phyloP scores from a whole-genome alignment of 129 eudicot species.

The Flaveria robusta region DNA sequence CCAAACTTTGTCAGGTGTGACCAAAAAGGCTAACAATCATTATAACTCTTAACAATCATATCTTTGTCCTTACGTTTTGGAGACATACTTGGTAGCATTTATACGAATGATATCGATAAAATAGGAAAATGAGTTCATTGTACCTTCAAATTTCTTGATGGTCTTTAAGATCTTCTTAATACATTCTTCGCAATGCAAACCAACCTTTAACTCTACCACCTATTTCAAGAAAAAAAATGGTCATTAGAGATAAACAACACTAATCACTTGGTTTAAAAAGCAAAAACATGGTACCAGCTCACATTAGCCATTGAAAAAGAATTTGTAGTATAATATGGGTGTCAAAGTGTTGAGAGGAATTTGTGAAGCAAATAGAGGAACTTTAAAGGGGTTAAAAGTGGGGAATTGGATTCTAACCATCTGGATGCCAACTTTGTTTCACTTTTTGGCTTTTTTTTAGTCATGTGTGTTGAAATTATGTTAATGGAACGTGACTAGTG shows the following conservation, averaged over 20 bases:
- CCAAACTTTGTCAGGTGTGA: neutral
- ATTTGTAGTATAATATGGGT: neutral
- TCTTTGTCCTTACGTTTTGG: neutral
- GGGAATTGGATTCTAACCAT: constrained; percentile 33
- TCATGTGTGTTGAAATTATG: neutral
- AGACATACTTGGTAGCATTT: neutral
- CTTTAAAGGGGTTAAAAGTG: constrained; percentile 30
- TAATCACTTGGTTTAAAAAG: constrained; percentile 9
- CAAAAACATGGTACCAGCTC: constrained; percentile 22
- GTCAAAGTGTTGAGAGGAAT: constrained; percentile 26
- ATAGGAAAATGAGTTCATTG: neutral
- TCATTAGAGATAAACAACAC: neutral
- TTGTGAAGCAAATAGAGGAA: constrained; percentile 27
- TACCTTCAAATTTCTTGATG: constrained; percentile 94
- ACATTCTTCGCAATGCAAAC: constrained; percentile 90
- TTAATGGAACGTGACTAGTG: constrained; percentile 2
- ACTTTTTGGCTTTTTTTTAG: constrained; percentile 13
- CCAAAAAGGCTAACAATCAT: neutral
- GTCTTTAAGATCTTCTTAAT: constrained; percentile 93
- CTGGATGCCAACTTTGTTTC: constrained; percentile 40
- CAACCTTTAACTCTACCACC: constrained; percentile 96
- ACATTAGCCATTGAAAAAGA: constrained; percentile 39
- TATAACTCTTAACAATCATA: too few species aligned
- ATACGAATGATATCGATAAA: neutral
- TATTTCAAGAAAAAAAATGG: neutral